A percentile compares a stretch with the other conserved stretches of the same genome.
Evolutionary conservation across 257 asterid species (phyloP).

Genomic region (Solanum tarijense): DNA sequence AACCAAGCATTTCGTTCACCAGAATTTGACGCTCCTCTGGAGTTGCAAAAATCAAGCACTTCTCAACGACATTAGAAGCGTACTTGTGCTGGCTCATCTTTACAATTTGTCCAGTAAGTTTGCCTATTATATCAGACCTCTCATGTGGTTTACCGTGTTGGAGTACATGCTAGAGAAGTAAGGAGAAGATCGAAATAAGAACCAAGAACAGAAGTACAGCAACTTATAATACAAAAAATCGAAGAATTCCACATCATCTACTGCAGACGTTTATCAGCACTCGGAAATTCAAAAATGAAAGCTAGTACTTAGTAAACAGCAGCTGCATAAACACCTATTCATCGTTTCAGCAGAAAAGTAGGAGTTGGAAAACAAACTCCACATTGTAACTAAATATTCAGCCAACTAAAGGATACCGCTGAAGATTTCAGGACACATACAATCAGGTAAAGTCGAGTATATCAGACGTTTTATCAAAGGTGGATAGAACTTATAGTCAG

Average conservation of each 20-base stretch:
- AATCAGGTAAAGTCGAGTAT: neutral
- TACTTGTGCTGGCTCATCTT: constrained; percentile 90
- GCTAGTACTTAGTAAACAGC: neutral
- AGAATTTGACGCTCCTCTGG: constrained; percentile 60
- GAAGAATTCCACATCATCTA: neutral
- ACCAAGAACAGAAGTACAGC: neutral
- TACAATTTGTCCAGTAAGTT: constrained; percentile 79
- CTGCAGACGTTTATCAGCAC: neutral
- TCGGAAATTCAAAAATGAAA: neutral
- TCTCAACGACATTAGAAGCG: constrained; percentile 90
- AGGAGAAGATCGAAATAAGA: neutral
- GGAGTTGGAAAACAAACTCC: neutral
- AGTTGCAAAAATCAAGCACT: constrained; percentile 66
- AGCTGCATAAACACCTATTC: neutral
- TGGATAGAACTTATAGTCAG: neutral
- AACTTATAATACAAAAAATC: neutral
- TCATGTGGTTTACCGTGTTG: constrained; percentile 74
- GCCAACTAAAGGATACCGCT: neutral
- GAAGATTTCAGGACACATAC: neutral
- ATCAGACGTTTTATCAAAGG: neutral
- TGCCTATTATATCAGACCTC: constrained; percentile 50
- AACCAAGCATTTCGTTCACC: constrained; percentile 83
- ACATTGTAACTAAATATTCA: neutral
- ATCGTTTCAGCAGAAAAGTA: neutral
- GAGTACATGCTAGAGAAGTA: constrained; percentile 54